These are phyloP conservation scores for Ustilago xerochloae DNA, from an alignment of 1,284 basidiomycete species.

Conservation along the genomic window DNA sequence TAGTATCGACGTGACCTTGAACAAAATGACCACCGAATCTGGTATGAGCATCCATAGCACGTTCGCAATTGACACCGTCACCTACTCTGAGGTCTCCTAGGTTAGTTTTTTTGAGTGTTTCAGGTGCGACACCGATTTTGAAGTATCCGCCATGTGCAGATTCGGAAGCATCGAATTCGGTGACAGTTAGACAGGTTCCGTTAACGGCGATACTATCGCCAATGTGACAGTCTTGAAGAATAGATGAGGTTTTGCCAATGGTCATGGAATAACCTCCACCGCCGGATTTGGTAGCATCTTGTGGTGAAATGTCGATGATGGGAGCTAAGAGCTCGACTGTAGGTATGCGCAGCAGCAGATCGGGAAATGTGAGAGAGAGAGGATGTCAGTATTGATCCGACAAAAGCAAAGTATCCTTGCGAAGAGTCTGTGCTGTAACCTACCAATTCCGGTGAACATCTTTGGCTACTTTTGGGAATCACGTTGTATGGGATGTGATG, in stretches of 20 bases:
- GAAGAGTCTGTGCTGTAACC: too few relatives aligned
- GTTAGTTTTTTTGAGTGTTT: conserved; percentile 90
- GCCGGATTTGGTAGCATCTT: conserved; percentile 73
- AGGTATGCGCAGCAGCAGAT: neutral
- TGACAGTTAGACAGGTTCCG: conserved; percentile 86
- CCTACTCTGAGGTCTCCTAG: conserved; percentile 81
- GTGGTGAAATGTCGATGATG: conserved; percentile 73
- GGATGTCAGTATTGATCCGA: neutral
- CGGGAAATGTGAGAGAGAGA: neutral
- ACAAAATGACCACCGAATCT: conserved; percentile 98
- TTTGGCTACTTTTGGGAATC: neutral
- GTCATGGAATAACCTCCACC: conserved; percentile 81
- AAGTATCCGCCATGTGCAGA: conserved; percentile 72
- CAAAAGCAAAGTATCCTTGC: too few relatives aligned
- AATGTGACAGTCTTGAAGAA: conserved; percentile 89
- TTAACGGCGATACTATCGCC: conserved; percentile 95
- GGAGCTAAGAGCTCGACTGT: conserved; percentile 79
- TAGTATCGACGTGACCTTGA: conserved; percentile 83
- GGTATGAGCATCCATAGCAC: conserved; percentile 87
- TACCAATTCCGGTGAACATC: conserved; percentile 63
- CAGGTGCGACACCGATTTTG: conserved; percentile 92
- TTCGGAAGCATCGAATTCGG: conserved; percentile 74
- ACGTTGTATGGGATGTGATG: neutral
- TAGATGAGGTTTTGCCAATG: conserved; percentile 78
- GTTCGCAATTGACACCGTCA: conserved; percentile 90